Evolutionary conservation across 78 protist species (phyloP).

Genomic region (Dictyostelium brefeldianum): DNA sequence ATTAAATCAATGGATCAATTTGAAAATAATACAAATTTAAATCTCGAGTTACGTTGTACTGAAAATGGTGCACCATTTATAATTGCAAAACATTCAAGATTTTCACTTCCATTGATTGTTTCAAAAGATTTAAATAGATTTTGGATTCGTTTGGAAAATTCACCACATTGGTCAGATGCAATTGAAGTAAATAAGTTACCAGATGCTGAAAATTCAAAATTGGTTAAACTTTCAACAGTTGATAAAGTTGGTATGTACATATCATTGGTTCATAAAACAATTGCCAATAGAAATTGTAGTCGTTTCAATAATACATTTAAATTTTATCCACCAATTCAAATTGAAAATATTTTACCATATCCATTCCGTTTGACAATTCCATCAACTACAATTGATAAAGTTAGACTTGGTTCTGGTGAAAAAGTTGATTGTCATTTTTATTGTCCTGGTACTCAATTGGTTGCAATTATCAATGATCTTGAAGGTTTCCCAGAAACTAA

Average conservation of each 20-base stretch:
- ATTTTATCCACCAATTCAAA: conserved; percentile 62
- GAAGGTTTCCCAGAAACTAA: conserved; percentile 44
- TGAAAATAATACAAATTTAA: conserved; percentile 21
- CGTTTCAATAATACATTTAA: background rate
- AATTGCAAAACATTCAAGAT: conserved; percentile 3
- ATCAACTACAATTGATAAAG: background rate
- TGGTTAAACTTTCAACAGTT: background rate
- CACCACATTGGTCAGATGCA: conserved; percentile 48
- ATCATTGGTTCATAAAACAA: conserved; percentile 1
- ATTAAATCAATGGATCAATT: conserved; percentile 60
- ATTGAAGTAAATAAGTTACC: background rate
- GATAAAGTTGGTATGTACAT: conserved; percentile 4
- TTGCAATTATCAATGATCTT: background rate
- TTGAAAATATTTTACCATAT: conserved; percentile 59
- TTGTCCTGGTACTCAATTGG: conserved; percentile 38
- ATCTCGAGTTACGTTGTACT: conserved; percentile 5
- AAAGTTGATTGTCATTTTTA: conserved; percentile 47
- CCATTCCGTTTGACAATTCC: conserved; percentile 10
- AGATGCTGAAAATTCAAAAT: background rate
- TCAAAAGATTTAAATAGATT: background rate
- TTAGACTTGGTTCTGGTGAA: background rate
- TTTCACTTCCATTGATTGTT: conserved; percentile 26
- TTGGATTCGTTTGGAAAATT: conserved; percentile 14
- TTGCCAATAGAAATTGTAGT: background rate
- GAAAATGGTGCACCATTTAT: conserved; percentile 17